Conservation (phyloP, 1,284 basidiomycete species). For the Pascua guehoae region DNA sequence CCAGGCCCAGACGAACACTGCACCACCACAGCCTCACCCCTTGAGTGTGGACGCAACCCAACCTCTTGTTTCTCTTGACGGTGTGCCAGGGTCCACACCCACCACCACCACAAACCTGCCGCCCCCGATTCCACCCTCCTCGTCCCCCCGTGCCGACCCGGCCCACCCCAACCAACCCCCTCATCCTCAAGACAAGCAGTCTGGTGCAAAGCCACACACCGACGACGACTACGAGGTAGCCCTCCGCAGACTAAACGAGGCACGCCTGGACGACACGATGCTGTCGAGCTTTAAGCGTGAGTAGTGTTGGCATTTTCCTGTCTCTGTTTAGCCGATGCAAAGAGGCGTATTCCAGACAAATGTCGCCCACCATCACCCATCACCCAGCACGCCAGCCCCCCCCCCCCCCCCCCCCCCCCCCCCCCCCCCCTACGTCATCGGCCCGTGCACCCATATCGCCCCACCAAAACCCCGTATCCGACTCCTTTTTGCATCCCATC, state of each 20-base stretch:
- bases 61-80: too few species aligned
- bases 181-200: background rate
- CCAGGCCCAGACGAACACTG: too few species aligned
- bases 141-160: background rate
- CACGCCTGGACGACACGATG: slow-evolving; percentile 39
- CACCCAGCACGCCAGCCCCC: background rate
- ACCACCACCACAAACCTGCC: background rate
- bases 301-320: slow-evolving; percentile 28
- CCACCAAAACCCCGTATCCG: too few species aligned
- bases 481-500: too few species aligned
- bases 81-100: background rate
- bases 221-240: slow-evolving; percentile 23
- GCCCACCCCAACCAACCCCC: background rate
- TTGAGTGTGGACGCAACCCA: too few species aligned
- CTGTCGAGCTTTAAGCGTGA: slow-evolving; percentile 47
- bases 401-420: too few species aligned
- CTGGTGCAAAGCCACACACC: background rate
- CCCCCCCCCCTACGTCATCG: slow-evolving; percentile 1
- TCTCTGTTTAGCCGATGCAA: background rate
- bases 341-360: background rate
- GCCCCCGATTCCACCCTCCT: background rate
- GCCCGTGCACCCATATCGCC: too few species aligned
- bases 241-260: slow-evolving; percentile 26
- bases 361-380: background rate
- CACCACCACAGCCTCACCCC: too few species aligned